Conservation (phyloP, 2,329 filamentous ascomycete genomes). For the Colletotrichum sansevieriae region DNA sequence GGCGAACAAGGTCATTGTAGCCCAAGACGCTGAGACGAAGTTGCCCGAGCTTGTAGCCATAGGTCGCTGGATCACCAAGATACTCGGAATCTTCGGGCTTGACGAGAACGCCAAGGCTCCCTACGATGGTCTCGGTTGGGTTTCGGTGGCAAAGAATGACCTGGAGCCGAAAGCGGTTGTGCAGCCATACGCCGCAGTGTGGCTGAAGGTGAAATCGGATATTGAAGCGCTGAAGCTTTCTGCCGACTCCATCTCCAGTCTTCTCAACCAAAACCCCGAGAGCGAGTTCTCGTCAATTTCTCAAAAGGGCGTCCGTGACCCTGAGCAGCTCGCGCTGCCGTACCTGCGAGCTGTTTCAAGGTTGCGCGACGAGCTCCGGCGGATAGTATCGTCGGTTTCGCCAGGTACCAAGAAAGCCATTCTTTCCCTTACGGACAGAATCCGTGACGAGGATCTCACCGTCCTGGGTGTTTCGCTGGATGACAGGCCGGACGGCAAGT, state of each 20-base stretch:
- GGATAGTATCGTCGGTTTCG: slow-evolving; percentile 61
- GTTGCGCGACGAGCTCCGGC: slow-evolving; percentile 73
- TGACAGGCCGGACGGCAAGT: slow-evolving; percentile 76
- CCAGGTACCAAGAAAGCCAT: slow-evolving; percentile 76
- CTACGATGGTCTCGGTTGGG: slow-evolving; percentile 71
- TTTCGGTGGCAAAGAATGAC: slow-evolving; percentile 51
- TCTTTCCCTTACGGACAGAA: slow-evolving; percentile 80
- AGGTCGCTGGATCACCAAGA: slow-evolving; percentile 84
- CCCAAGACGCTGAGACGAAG: slow-evolving; percentile 55
- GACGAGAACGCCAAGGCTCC: slow-evolving; percentile 70
- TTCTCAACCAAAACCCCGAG: slow-evolving; percentile 60
- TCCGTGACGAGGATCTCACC: slow-evolving; percentile 85
- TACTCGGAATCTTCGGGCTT: slow-evolving; percentile 87
- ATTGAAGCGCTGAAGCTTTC: slow-evolving; percentile 62
- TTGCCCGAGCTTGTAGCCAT: slow-evolving; percentile 65
- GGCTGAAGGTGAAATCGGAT: slow-evolving; percentile 60
- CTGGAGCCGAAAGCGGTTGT: slow-evolving; percentile 61
- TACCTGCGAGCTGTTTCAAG: slow-evolving; percentile 68
- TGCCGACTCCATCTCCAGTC: slow-evolving; percentile 57
- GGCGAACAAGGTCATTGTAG: slow-evolving; percentile 72
- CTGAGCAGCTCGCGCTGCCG: slow-evolving; percentile 66
- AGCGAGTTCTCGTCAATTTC: slow-evolving; percentile 61
- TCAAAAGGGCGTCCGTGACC: slow-evolving; percentile 61
- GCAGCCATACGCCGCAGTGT: slow-evolving; percentile 58
- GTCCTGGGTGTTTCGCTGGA: slow-evolving; percentile 90